Conservation (phyloP, 805 yeast species). For the Maudiozyma pseudohumilis region DNA sequence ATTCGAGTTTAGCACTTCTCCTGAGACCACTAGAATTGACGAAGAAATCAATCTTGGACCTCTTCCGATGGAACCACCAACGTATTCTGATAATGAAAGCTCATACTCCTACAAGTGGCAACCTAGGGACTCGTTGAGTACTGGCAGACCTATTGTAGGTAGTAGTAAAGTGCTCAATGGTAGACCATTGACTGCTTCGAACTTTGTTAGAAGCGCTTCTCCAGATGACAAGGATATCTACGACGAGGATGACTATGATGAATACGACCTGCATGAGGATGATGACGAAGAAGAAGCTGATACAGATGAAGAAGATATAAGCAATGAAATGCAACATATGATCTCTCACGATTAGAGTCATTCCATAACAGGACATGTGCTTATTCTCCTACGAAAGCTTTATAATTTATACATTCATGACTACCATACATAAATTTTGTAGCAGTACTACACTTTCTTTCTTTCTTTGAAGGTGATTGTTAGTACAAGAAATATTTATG, state of each 20-base stretch:
- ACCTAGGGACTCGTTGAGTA: background rate
- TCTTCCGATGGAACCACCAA: slow-evolving; percentile 32
- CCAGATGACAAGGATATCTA: slow-evolving; percentile 9
- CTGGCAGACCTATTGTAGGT: slow-evolving; percentile 2
- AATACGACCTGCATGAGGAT: background rate
- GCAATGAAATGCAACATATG: slow-evolving; percentile 8
- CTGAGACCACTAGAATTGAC: slow-evolving; percentile 7
- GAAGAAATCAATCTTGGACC: slow-evolving; percentile 29
- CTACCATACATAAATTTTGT: too few species aligned
- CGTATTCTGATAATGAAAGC: slow-evolving; percentile 22
- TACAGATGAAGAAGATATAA: slow-evolving; percentile 4
- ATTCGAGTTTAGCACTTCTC: slow-evolving; percentile 27
- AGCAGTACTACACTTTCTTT: too few species aligned
- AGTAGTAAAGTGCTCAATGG: slow-evolving; percentile 3
- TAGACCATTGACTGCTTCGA: background rate
- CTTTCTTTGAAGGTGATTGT: too few species aligned
- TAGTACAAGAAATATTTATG: too few species aligned
- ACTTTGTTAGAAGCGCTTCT: slow-evolving; percentile 12
- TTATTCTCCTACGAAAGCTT: background rate
- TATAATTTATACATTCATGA: background rate
- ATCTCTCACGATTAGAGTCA: slow-evolving; percentile 3
- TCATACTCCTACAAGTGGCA: background rate
- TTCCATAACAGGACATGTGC: background rate
- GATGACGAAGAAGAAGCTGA: slow-evolving; percentile 1
- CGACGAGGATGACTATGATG: slow-evolving; percentile 9